Evolutionary conservation across 2,329 filamentous ascomycete genomes (phyloP), one percentile per base, ranked within the genome.

Genomic region (Neonectria ditissima): DNA sequence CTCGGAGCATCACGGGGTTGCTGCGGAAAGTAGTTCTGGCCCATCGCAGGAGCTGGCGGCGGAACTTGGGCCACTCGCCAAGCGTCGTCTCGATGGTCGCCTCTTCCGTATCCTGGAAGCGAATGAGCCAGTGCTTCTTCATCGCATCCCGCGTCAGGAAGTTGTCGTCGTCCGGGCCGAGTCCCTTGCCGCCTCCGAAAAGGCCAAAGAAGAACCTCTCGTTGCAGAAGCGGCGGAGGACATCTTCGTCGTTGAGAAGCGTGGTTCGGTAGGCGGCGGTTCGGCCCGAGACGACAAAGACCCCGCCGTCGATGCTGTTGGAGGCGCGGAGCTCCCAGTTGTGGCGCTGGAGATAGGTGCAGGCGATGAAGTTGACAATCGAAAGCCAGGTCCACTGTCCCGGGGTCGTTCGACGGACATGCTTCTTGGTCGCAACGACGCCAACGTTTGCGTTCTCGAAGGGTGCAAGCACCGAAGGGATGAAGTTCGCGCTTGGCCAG

Each of bases 321-420:
- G 84, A 84, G 0, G 85, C 79, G 1, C 83, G 81, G 55, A 87
- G 84, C 70, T 90, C 88, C 73, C 85, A 90, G 71, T 89, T 89
- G 74, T 89, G 86, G 0, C 87, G 84, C 67, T 86, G 82, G 1
- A 91, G 81, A 71, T 90, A 89, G n/a, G 82, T 74, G 30, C 83
- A 83, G 0, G 85, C 87, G 18, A 90, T 78, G 71, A 88, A 82
- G 74, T 90, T 89, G 74, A 81, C 81, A 55, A 84, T 75, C 0
- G 76, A 76, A 1, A 37, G 30, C 57, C 75, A 75, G 5, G 57
- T 59, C 73, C 73, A 77, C 1, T 74, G 30, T 4, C 74, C 73
- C 0, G 67, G 66, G 0, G 59, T 56, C 7, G 78, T 77, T 2
- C 84, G 81, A 6, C 78, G 76, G 7, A 87, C 85, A 0, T 80